These are phyloP conservation scores for Mortierella sp. DNA, from an alignment of 371 early-diverging fungal species.

Conservation along the genomic window DNA sequence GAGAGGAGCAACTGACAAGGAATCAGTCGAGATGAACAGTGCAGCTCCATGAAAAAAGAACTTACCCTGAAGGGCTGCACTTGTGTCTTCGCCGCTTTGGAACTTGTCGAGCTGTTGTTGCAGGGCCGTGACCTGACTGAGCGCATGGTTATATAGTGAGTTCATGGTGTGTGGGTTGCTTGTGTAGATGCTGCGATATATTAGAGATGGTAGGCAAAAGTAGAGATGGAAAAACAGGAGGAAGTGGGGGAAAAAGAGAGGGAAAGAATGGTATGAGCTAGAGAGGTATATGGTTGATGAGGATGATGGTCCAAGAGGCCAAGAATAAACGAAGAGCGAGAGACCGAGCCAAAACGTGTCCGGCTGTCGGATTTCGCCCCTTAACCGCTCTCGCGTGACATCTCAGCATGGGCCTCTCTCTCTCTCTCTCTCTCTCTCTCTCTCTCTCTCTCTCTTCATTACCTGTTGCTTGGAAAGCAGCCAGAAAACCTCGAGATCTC, in stretches of 20 bases:
- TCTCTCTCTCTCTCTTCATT: no score
- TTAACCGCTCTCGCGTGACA: no score
- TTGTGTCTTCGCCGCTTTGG: conserved; percentile 66
- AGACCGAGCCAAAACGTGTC: no score
- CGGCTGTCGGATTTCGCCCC: no score
- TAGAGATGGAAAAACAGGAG: not conserved
- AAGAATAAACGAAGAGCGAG: no score
- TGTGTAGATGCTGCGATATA: not conserved
- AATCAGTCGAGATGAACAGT: not conserved
- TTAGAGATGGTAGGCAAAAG: not conserved
- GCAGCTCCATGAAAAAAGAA: no score
- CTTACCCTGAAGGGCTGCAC: conserved; percentile 70
- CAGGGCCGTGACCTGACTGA: conserved; percentile 68
- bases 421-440: no score
- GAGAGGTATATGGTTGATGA: not conserved
- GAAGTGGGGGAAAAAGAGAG: not conserved
- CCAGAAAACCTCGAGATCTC: no score
- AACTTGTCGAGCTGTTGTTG: conserved; percentile 68
- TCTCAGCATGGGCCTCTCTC: no score
- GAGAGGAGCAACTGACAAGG: no score
- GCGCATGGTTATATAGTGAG: conserved; percentile 69
- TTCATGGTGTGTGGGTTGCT: conserved; percentile 55
- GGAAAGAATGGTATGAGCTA: not conserved
- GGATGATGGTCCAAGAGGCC: no score
- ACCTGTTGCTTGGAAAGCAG: no score